Conservation (phyloP, 2,329 filamentous ascomycete genomes). For the Periconia macrospinosa region DNA sequence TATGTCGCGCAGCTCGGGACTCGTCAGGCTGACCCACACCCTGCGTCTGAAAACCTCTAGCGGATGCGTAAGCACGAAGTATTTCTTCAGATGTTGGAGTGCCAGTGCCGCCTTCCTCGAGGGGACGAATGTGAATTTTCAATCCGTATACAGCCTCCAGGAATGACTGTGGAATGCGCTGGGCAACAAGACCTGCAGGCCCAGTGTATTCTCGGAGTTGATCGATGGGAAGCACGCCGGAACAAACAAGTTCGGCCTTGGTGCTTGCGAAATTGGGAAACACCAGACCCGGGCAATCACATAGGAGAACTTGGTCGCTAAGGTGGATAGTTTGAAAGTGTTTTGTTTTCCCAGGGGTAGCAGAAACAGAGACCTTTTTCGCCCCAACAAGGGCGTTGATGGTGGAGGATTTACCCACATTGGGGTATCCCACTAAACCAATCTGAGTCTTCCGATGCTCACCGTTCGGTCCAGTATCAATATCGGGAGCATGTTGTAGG, state of each 20-base stretch:
- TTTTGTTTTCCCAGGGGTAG: conserved; percentile 97
- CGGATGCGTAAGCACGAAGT: conserved; percentile 81
- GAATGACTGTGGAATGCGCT: conserved; percentile 83
- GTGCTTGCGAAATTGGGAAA: conserved; percentile 98
- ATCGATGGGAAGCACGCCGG: conserved; percentile 93
- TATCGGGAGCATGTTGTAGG: conserved; percentile 69
- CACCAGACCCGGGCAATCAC: conserved; percentile 97
- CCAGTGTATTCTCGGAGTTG: conserved; percentile 92
- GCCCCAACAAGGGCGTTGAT: conserved; percentile 98
- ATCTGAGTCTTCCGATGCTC: conserved; percentile 70
- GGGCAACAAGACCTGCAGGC: conserved; percentile 78
- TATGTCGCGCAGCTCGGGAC: conserved; percentile 82
- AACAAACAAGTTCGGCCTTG: conserved; percentile 94
- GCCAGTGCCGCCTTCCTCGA: conserved; percentile 92
- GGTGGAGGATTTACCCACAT: conserved; percentile 98
- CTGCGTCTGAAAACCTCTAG: conserved; percentile 86
- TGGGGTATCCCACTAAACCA: conserved; percentile 94
- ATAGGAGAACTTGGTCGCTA: conserved; percentile 84
- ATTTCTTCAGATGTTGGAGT: conserved; percentile 82
- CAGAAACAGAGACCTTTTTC: conserved; percentile 97
- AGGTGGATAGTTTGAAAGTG: conserved; percentile 99
- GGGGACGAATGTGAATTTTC: conserved; percentile 75
- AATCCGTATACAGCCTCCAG: conserved; percentile 94
- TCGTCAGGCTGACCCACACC: conserved; percentile 92
- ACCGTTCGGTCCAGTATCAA: conserved; percentile 52